These are phyloP conservation scores for Colletotrichum abscissum DNA, from an alignment of 2,329 filamentous ascomycete genomes.

Conservation along the genomic window DNA sequence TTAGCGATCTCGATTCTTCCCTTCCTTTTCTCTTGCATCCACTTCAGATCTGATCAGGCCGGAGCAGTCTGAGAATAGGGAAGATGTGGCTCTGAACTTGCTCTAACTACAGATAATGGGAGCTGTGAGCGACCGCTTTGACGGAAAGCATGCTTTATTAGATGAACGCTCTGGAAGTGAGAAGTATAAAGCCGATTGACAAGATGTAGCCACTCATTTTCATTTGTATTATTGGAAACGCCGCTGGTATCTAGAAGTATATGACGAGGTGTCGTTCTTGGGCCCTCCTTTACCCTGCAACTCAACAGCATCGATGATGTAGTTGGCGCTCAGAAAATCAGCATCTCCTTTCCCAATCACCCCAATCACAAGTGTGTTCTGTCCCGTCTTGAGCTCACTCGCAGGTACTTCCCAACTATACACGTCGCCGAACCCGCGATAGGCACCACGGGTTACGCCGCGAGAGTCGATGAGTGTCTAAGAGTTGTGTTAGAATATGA, in stretches of 20 bases:
- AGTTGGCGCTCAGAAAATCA: constrained; percentile 61
- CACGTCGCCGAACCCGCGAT: constrained; percentile 66
- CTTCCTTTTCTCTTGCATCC: no score
- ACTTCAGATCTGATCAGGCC: no score
- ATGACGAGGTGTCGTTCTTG: neutral
- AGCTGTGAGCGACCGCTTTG: no score
- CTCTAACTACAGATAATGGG: no score
- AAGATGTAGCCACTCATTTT: no score
- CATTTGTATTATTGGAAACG: no score
- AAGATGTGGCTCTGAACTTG: no score
- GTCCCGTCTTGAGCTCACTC: constrained; percentile 60
- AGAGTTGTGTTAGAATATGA: constrained; percentile 31
- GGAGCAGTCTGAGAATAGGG: no score
- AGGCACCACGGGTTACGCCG: constrained; percentile 68
- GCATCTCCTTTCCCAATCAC: constrained; percentile 62
- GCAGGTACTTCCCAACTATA: constrained; percentile 64
- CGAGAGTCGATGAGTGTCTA: constrained; percentile 60
- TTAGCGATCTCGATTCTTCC: no score
- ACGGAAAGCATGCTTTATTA: no score
- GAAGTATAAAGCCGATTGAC: no score
- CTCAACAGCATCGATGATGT: constrained; percentile 32
- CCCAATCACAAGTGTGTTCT: constrained; percentile 65
- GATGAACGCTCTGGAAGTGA: no score
- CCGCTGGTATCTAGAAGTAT: neutral
- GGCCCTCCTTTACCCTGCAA: constrained; percentile 16